Evolutionary conservation across 176 grass and related monocot genomes (phyloP).

Genomic region (Coix lacrymajobi): DNA sequence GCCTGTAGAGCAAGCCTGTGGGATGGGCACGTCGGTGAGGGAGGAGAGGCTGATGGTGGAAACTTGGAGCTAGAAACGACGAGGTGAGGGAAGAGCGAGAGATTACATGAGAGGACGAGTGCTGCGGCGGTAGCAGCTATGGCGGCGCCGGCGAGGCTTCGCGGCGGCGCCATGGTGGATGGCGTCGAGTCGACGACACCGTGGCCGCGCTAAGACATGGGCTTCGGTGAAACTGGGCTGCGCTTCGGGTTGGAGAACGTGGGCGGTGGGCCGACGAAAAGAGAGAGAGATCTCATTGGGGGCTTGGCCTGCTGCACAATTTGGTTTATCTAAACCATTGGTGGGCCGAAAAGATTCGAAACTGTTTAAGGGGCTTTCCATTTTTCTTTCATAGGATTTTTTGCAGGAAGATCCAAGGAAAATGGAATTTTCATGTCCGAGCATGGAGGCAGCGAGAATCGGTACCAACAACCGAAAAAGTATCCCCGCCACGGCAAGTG

Average conservation of each 20-base stretch:
- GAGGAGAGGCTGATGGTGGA: not conserved
- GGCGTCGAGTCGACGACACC: not conserved
- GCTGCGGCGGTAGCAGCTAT: conserved; percentile 4
- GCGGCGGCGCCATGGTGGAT: conserved; percentile 38
- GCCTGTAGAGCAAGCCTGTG: conserved; percentile 44
- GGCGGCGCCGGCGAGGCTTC: conserved; percentile 24
- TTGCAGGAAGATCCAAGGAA: too few species aligned
- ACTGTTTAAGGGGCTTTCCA: too few species aligned
- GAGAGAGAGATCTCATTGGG: too few species aligned
- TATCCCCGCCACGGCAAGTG: too few species aligned
- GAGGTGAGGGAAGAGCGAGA: not conserved
- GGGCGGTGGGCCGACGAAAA: too few species aligned
- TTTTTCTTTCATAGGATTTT: too few species aligned
- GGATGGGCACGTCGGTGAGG: not conserved
- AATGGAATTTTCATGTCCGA: too few species aligned
- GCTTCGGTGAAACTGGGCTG: not conserved
- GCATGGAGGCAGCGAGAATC: too few species aligned
- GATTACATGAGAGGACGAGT: conserved; percentile 46
- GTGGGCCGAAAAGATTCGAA: too few species aligned
- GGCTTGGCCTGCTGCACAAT: too few species aligned
- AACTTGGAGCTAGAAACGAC: not conserved
- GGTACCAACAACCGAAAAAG: too few species aligned
- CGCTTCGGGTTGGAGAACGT: not conserved
- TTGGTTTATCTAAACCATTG: too few species aligned
- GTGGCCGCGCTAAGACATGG: not conserved